Percentiles rank a stretch among this genome's conserved stretches.
phyloP scores from a whole-genome alignment of 1,139 yeast genomes.

The Scheffersomyces cryptocercus region DNA sequence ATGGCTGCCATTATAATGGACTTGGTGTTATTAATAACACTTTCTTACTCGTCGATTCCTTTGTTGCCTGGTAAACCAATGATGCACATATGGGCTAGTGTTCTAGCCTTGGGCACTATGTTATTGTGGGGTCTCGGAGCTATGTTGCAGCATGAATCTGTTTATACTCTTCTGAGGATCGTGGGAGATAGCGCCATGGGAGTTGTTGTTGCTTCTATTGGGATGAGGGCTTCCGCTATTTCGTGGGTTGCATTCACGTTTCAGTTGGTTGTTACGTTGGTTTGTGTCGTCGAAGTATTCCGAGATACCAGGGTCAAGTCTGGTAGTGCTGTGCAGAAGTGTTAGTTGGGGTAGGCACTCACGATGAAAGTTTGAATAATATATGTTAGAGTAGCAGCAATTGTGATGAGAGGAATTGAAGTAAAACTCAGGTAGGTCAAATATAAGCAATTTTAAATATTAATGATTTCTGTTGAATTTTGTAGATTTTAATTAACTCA shows the following conservation, averaged over 20 bases:
- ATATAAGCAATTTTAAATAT: too few species aligned
- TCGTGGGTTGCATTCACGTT: constrained; percentile 26
- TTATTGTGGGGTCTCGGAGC: constrained; percentile 70
- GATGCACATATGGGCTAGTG: constrained; percentile 33
- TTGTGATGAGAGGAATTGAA: too few species aligned
- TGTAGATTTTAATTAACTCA: too few species aligned
- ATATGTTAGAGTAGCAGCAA: too few species aligned
- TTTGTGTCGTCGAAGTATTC: constrained; percentile 14
- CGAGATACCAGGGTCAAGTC: not conserved
- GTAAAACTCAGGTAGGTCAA: too few species aligned
- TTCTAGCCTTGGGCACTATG: constrained; percentile 37
- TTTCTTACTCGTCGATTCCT: constrained; percentile 49
- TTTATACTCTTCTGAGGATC: constrained; percentile 42
- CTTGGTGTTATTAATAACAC: constrained; percentile 38
- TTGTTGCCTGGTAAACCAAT: constrained; percentile 45
- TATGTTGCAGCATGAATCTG: constrained; percentile 67
- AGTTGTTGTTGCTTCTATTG: constrained; percentile 45
- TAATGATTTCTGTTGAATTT: too few species aligned
- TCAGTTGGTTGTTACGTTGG: constrained; percentile 29
- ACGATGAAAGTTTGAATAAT: too few species aligned
- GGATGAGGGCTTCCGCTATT: constrained; percentile 49
- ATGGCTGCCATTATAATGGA: constrained; percentile 50
- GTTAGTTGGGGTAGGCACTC: too few species aligned
- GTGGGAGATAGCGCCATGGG: constrained; percentile 55
- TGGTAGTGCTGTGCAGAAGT: too few species aligned